Evolutionary conservation across 2,329 filamentous ascomycete species (phyloP), one percentile per base, ranked within the genome.

Genomic region (Phoma sp.): DNA sequence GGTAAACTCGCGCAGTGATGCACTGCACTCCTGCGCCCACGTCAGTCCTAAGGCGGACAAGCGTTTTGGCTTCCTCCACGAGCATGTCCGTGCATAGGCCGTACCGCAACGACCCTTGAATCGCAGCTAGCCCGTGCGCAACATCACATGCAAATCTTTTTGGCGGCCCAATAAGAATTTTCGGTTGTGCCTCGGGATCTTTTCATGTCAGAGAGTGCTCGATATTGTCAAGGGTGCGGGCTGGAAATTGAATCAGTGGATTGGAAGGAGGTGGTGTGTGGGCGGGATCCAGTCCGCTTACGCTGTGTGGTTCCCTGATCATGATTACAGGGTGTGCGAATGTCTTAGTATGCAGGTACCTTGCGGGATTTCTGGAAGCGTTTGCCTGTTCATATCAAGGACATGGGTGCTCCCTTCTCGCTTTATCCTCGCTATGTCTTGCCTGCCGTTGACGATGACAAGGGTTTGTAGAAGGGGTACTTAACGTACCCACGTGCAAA

Each of bases 81-180:
- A 42, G 32, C 9, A 6, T 14, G 37, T 12, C 38, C n/a, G 43
- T 53, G 51, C 38, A 45, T 14, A 40, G 21, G 25, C 42, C n/a
- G 11, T 42, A 36, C 21, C 29, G 26, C 42, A 29, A 30, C 9
- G 29, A 43, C 43, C 42, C 47, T 42, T 45, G 45, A 34, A 47
- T 32, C 29, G 25, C 29, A 29, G 43, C 7, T 21, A 17, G 28
- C 2, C 38, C 26, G 45, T 40, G 51, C 33, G 20, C 23, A 1
- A 45, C 14, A 49, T 54, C 51, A 54, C 51, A 54, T 54, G 51
- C 45, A 43, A 54, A 54, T 49, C 39, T 18, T 45, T 15, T 36
- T 7, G 17, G 29, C 17, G 17, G 20, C 15, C 51, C 45, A 54
- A 54, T 54, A 28, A 49, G 3, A 29, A 3, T 10, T 6, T 14